Percentiles rank a stretch among this genome's conserved stretches.
These are phyloP conservation scores for Hemileia vastatrix DNA, from an alignment of 1,284 basidiomycete genomes.

Conservation along the genomic window DNA sequence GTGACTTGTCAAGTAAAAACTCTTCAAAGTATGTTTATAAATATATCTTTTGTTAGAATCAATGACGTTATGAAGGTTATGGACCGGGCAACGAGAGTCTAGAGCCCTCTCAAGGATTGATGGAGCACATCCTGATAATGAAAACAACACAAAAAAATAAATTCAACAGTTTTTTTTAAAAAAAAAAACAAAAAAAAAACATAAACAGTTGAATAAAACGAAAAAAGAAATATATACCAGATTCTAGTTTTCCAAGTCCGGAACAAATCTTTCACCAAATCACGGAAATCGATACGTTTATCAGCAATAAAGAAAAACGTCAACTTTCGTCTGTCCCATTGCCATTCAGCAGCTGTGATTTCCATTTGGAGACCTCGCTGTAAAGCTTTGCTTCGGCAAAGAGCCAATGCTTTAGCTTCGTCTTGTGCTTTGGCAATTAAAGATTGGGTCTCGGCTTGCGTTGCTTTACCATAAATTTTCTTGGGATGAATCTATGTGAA, in stretches of 20 bases:
- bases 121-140: constrained; percentile 21
- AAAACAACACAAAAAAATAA: neutral
- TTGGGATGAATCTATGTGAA: constrained; percentile 91
- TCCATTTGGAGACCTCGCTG: constrained; percentile 83
- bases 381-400: constrained; percentile 80
- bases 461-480: constrained; percentile 90
- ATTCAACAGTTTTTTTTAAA: neutral
- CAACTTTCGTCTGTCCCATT: constrained; percentile 94
- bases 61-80: no score
- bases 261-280: constrained; percentile 85
- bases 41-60: no score
- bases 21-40: no score
- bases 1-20: no score
- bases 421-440: constrained; percentile 73
- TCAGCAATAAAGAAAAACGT: constrained; percentile 97
- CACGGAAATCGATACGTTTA: constrained; percentile 92
- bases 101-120: no score
- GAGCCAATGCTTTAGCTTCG: constrained; percentile 78
- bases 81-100: no score
- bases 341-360: constrained; percentile 94
- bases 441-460: constrained; percentile 65
- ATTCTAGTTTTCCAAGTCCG: constrained; percentile 48
- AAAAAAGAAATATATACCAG: constrained; percentile 44
- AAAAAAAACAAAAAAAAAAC: neutral
- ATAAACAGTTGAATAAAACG: neutral